A percentile compares a stretch with the other conserved stretches of the same genome.
phyloP scores from a whole-genome alignment of 768 basidiomycete genomes.

The Pleurotus tuoliensis region DNA sequence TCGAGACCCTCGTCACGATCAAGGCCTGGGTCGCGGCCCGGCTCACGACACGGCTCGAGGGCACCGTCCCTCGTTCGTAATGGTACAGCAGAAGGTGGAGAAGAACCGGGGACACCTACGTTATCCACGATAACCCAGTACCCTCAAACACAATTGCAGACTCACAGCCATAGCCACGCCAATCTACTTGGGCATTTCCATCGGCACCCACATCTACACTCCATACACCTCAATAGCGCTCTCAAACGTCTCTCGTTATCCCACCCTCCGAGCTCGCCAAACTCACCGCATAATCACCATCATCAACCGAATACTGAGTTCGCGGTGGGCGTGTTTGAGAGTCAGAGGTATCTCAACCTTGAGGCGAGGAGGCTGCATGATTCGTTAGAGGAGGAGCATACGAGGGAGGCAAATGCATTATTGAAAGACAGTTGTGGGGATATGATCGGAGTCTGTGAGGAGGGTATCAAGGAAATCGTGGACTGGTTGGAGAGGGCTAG shows the following conservation, averaged over 20 bases:
- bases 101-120: not conserved
- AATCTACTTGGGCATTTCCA: conserved; percentile 19
- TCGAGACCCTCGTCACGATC: not conserved
- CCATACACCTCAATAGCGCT: conserved; percentile 29
- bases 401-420: conserved; percentile 37
- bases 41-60: not conserved
- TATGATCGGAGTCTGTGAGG: conserved; percentile 41
- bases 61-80: not conserved
- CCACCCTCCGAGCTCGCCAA: no score
- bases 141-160: conserved; percentile 3
- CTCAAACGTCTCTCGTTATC: conserved; percentile 30
- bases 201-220: conserved; percentile 30
- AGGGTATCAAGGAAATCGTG: conserved; percentile 35
- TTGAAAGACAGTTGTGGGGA: conserved; percentile 51
- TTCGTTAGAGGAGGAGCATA: conserved; percentile 40
- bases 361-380: conserved; percentile 53
- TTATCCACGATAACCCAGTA: not conserved
- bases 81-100: not conserved
- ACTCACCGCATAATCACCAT: conserved; percentile 11
- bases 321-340: conserved; percentile 72
- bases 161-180: conserved; percentile 18
- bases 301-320: conserved; percentile 35
- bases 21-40: not conserved
- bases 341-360: conserved; percentile 64
- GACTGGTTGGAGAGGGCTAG: conserved; percentile 48